Evolutionary conservation across 306 rosid genomes (phyloP).

Genomic region (Acacia confusa): DNA sequence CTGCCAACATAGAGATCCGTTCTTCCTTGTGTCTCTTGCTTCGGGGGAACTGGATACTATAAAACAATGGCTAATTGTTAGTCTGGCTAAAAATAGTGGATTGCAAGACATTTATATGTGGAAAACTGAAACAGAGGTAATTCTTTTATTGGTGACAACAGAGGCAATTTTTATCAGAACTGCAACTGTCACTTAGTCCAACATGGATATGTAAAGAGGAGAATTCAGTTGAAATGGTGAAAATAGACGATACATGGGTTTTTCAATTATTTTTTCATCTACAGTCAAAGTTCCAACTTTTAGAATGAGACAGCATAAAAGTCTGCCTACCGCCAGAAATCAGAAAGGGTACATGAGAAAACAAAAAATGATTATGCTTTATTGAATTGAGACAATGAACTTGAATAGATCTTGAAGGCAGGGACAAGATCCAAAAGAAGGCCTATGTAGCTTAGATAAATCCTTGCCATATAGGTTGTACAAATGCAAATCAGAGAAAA

Average conservation of each 20-base stretch:
- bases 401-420: neutral
- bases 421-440: neutral
- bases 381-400: neutral
- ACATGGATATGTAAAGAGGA: neutral
- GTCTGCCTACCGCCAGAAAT: neutral
- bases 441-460: neutral
- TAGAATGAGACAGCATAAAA: neutral
- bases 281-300: neutral
- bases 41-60: slow-evolving; percentile 88
- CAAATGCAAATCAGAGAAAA: neutral
- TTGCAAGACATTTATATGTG: neutral
- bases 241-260: slow-evolving; percentile 1
- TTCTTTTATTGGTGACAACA: neutral
- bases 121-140: neutral
- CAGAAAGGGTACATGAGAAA: neutral
- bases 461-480: neutral
- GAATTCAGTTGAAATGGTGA: neutral
- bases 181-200: slow-evolving; percentile 1
- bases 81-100: neutral
- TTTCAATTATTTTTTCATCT: neutral
- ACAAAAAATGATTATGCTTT: neutral
- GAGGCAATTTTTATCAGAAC: slow-evolving; percentile 17
- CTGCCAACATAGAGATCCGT: slow-evolving; percentile 76
- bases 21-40: slow-evolving; percentile 81
- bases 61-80: slow-evolving; percentile 28